Conservation (phyloP, 1,284 basidiomycete genomes). For the Xerocomus minutiporus region DNA sequence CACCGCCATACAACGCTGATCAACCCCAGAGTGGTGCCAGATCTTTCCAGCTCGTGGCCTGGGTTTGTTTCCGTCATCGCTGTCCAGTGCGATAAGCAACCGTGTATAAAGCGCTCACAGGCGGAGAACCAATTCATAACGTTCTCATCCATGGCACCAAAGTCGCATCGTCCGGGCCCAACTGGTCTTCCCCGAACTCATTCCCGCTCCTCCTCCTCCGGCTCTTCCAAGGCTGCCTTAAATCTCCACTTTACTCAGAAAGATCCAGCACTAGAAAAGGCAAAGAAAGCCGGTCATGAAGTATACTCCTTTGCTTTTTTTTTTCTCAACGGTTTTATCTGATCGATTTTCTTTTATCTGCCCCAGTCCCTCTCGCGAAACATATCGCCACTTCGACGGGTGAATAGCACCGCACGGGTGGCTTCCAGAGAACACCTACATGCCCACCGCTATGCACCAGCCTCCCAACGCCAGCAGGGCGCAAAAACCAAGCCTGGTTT, state of each 20-base stretch:
- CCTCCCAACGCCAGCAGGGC: slow-evolving; percentile 32
- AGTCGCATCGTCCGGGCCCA: slow-evolving; percentile 40
- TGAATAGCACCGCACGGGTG: slow-evolving; percentile 47
- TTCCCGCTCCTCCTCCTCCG: slow-evolving; percentile 55
- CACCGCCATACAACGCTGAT: slow-evolving; percentile 10
- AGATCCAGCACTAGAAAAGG: slow-evolving; percentile 47
- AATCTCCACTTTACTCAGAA: slow-evolving; percentile 69
- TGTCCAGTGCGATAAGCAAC: slow-evolving; percentile 1
- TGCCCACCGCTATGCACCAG: slow-evolving; percentile 34
- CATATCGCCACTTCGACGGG: slow-evolving; percentile 40
- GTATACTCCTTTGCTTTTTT: slow-evolving; percentile 29
- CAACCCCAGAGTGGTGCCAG: slow-evolving; percentile 4
- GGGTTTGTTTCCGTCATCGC: background rate
- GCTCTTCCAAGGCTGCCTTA: slow-evolving; percentile 49
- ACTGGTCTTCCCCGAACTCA: slow-evolving; percentile 50
- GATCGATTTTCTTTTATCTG: slow-evolving; percentile 3
- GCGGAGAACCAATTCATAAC: slow-evolving; percentile 33
- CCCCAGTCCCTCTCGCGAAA: slow-evolving; percentile 33
- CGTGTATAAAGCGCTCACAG: slow-evolving; percentile 18
- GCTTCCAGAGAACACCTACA: slow-evolving; percentile 48
- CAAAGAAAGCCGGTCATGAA: slow-evolving; percentile 48
- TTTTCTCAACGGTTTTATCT: slow-evolving; percentile 14
- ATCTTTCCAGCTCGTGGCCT: background rate
- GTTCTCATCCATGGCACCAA: slow-evolving; percentile 43
- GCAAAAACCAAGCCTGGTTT: slow-evolving; percentile 53